phyloP scores from a whole-genome alignment of 2,329 filamentous ascomycete genomes.

The Amylocarpus encephaloides region DNA sequence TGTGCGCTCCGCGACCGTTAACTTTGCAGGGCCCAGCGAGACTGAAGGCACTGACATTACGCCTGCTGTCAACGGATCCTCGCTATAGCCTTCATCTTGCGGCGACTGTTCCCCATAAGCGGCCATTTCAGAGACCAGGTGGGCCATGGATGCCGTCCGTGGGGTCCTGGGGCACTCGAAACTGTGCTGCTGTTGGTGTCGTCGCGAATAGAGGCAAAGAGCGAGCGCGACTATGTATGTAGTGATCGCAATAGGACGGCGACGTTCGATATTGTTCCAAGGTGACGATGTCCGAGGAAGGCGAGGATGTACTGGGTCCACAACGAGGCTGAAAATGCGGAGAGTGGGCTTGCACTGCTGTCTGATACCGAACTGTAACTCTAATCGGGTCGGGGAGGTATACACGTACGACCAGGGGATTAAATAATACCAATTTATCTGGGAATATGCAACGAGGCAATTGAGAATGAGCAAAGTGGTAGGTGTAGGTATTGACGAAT shows the following conservation, averaged over 20 bases:
- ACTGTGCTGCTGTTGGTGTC: too few species aligned
- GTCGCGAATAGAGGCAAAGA: too few species aligned
- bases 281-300: not conserved
- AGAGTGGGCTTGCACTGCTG: not conserved
- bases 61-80: constrained; percentile 28
- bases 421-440: too few species aligned
- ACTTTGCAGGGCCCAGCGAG: constrained; percentile 21
- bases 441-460: too few species aligned
- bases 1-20: constrained; percentile 25
- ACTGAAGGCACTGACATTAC: constrained; percentile 9
- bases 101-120: constrained; percentile 22
- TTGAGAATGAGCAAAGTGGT: too few species aligned
- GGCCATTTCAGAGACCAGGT: constrained; percentile 10
- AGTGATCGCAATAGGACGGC: not conserved
- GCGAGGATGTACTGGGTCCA: not conserved
- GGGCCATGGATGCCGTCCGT: too few species aligned
- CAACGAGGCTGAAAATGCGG: not conserved
- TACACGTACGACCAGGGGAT: too few species aligned
- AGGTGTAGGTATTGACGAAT: too few species aligned
- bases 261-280: not conserved
- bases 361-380: too few species aligned
- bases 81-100: constrained; percentile 33
- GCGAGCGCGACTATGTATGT: too few species aligned
- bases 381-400: too few species aligned
- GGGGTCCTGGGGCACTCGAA: not conserved